Evolutionary conservation across 768 basidiomycete species (phyloP), one percentile per base, ranked within the genome.

Genomic region (Plicaturopsis crispa): DNA sequence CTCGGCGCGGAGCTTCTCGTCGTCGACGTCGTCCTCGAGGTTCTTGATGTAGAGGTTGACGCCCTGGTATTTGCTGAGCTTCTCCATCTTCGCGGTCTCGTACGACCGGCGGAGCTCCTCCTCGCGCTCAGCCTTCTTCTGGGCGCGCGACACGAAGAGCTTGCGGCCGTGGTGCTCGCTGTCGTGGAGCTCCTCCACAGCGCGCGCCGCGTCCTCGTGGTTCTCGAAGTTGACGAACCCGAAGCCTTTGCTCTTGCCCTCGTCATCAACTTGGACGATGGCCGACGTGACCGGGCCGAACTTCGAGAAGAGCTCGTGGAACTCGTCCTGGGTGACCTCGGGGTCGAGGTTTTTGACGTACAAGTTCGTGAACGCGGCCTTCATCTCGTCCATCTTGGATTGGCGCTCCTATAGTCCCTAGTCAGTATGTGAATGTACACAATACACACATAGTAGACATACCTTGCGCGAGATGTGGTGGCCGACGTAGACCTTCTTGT

Each of bases 31-130:
- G 60, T 97, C 94, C 63, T 97, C 94, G 61, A 99, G 67, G 69
- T 99, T 99, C 78, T 98, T 99, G 80, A 98, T 83, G 71, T 98
- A 99, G 41, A 99, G 73, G 70, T 99, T 99, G 62, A 97, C 93
- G 41, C 96, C 96, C 51, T 96, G 92, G 54, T 90, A 96, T 67
- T 99, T 99, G 81, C 82, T 86, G 54, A 93, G 63, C 64, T 93
- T 92, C 77, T 99, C 96, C 78, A 91, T 77, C 69, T 92, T 91
- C 36, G 91, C 88, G 55, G 84, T 81, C 67, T 99, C 94, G 62
- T 97, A 96, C 2, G 83, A 84, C 60, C 75, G 77, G 58, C 90
- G 84, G 36, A 99, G 66, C 65, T 98, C 94, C 52, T 97, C 91
- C 66, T 99, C 93, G 35, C 96, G 91, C 68, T 99, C 96, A 19